Base-by-base conservation (phyloP, 345 rosid species). In the Populus tremula region DNA sequence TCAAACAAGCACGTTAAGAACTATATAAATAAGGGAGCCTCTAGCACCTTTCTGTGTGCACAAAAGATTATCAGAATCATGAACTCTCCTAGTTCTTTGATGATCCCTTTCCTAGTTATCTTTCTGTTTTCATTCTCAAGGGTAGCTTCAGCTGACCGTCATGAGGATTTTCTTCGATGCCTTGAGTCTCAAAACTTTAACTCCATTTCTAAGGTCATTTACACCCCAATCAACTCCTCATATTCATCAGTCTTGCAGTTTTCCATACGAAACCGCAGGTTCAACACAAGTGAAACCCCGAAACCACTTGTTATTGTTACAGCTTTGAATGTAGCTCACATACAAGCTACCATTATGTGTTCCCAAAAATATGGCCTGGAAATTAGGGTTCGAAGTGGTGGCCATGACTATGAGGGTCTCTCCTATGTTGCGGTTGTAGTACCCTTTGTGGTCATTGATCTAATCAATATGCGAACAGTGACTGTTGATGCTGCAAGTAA, bases 351-450 rank as follows among this genome's bases (percentile, higher is more conserved):
- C 8, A 25, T 78, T 8, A 4, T 14, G 38, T 78, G 81, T 20
- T 69, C 76, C 5, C 17, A 29, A 12, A 72, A 65, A 21, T 68
- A 65, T 29, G 72, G 72, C 1, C 39, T 72, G 67, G 56, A 66
- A 43, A 67, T 78, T 16, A 78, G 69, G 67, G 62, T 73, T 23
- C 43, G 77, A 21, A 72, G 81, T 35, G 77, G 76, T 12, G 81
- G 81, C 5, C 81, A 78, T 54, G 81, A 78, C 54, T 72, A 72
- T 12, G 81, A 78, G 54, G 81, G 81, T 5, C 25, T 72, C 59
- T 78, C 77, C 41, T 78, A 78, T 41, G 81, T 78, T 9, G 73
- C 72, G 0, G 17, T 13, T 0, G 20, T 36, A 1, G 3, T 41
- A 8, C 81, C 81, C 6, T 78, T 72, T n/a, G 43, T 72, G 39